Evolutionary conservation across 371 early-diverging fungal genomes (phyloP).

Genomic region (Lichtheimia ornata): DNA sequence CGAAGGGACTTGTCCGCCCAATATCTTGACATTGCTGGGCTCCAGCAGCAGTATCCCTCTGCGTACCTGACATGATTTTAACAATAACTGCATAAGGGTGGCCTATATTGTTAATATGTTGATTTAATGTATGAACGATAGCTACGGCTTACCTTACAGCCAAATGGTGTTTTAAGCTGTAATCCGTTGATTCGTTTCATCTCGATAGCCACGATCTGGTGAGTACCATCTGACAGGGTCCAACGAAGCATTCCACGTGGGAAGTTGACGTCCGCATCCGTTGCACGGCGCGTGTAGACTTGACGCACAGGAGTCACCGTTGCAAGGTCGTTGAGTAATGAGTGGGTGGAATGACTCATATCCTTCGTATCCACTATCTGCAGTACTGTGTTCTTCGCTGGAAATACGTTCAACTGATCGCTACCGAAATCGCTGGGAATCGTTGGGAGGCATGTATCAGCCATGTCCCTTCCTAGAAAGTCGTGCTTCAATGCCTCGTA

Average conservation of each 20-base stretch:
- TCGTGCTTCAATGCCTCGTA: conserved; percentile 20
- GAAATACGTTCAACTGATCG: conserved; percentile 20
- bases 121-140: no score
- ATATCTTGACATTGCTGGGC: conserved; percentile 25
- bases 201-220: conserved; percentile 37
- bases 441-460: conserved; percentile 26
- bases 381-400: conserved; percentile 31
- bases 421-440: conserved; percentile 23
- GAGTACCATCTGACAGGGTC: conserved; percentile 39
- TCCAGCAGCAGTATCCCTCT: conserved; percentile 35
- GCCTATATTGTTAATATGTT: no score
- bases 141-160: conserved; percentile 32
- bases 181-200: conserved; percentile 26
- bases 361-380: conserved; percentile 40
- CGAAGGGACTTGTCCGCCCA: conserved; percentile 35
- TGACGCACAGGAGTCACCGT: conserved; percentile 30
- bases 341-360: conserved; percentile 30
- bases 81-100: conserved; percentile 21
- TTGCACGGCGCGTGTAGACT: conserved; percentile 22
- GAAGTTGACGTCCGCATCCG: conserved; percentile 20
- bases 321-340: conserved; percentile 23
- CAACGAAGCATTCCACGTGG: conserved; percentile 37
- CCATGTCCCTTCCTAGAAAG: conserved; percentile 29
- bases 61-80: conserved; percentile 35
- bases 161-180: conserved; percentile 38